phyloP scores from a whole-genome alignment of 2,329 filamentous ascomycete species.

The Exserohilum rostratum region DNA sequence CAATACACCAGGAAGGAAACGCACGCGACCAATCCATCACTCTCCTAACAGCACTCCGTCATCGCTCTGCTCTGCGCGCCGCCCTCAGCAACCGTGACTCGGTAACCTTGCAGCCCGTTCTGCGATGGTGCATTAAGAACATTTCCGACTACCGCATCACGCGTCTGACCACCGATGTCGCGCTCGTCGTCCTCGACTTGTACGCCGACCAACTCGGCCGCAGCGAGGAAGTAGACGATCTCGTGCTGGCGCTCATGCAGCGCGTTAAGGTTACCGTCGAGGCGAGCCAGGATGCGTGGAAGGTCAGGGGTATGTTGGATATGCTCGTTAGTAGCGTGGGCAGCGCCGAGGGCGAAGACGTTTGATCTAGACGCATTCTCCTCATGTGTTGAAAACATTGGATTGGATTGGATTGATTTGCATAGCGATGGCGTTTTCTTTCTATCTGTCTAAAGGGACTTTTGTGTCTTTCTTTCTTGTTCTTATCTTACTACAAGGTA shows the following conservation, averaged over 20 bases:
- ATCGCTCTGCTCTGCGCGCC: slow-evolving; percentile 13
- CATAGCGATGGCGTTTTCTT: slow-evolving; percentile 49
- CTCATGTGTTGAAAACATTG: slow-evolving; percentile 3
- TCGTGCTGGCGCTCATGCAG: slow-evolving; percentile 71
- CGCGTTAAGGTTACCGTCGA: slow-evolving; percentile 80
- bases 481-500: slow-evolving; percentile 12
- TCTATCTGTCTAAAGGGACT: slow-evolving; percentile 3
- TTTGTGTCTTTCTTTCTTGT: slow-evolving; percentile 8
- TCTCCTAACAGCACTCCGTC: slow-evolving; percentile 63
- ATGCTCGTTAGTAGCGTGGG: slow-evolving; percentile 70
- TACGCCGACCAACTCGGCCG: slow-evolving; percentile 81
- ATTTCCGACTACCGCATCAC: slow-evolving; percentile 84
- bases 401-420: too few species aligned
- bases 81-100: slow-evolving; percentile 82
- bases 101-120: slow-evolving; percentile 76
- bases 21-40: slow-evolving; percentile 64
- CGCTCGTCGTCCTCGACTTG: slow-evolving; percentile 81
- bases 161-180: slow-evolving; percentile 79
- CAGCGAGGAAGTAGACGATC: slow-evolving; percentile 72
- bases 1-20: slow-evolving; percentile 29
- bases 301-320: slow-evolving; percentile 87
- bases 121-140: slow-evolving; percentile 81
- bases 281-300: slow-evolving; percentile 79
- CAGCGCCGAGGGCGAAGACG: slow-evolving; percentile 19
- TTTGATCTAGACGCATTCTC: slow-evolving; percentile 1